Base-by-base conservation (phyloP, 148 eudicot species). In the Vaccinium darrowii region DNA sequence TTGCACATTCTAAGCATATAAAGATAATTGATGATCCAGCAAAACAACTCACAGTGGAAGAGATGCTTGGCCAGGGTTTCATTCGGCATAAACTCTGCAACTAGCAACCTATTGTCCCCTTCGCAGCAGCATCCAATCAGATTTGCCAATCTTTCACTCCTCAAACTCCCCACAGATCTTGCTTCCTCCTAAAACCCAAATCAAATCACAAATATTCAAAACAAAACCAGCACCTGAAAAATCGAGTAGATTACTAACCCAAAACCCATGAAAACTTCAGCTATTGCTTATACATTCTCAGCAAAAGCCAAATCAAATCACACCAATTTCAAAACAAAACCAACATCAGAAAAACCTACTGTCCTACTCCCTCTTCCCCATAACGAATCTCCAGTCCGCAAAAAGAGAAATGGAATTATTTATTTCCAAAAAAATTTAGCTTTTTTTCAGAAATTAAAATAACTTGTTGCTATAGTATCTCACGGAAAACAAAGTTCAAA, bases 61-160 rank as follows among this genome's bases (percentile, higher is more conserved):
- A 93, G 90, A 89, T 93, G 95, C 80, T 91, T 93, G 4, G 95
- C 93, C 1, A 93, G 91, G 25, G 95, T 93, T 23, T 93, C 95
- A 82, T 93, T 86, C 6, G 95, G 92, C 95, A 93, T 89, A 54
- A 87, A 93, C 84, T 93, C 93, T 18, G 95, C 93, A 43, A 93
- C 92, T 33, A 93, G 92, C 89, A 93, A 86, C 69, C 93, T 89
- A 81, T 93, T 91, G 36, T 93, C 92, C 8, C 92, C 93, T 80
- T 91, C 88, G 58, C 85, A 85, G 84, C 95, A 93, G 81, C 86
- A 93, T 27, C 95, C 95, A 23, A 93, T 88, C 78, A 93, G 86
- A 88, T 93, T 93, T 0, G 91, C 91, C 83, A 93, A 84, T 57
- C 94, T 76, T 52, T 92, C 93, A 39, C 93, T 93, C 81, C 95